phyloP scores from a whole-genome alignment of 1,284 basidiomycete genomes.

The Pyrrhoderma noxium region DNA sequence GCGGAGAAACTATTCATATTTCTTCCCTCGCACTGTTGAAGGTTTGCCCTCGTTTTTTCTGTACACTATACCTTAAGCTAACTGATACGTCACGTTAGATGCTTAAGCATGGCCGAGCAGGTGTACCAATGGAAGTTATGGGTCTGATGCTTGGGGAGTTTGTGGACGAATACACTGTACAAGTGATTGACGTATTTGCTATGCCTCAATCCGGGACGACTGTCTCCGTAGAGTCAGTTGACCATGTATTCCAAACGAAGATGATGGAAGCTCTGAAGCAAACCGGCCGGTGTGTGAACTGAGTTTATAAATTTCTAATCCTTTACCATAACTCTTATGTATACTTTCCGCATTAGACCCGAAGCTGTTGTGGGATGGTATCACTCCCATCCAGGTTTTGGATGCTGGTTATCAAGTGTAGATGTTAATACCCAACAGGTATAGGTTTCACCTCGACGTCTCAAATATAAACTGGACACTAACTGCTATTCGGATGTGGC shows the following conservation, averaged over 20 bases:
- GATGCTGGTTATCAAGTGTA: constrained; percentile 98
- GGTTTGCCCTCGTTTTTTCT: constrained; percentile 37
- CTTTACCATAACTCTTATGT: neutral
- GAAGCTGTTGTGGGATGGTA: constrained; percentile 99
- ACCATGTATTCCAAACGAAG: constrained; percentile 97
- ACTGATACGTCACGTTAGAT: constrained; percentile 53
- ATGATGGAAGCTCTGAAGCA: constrained; percentile 99
- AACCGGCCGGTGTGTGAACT: constrained; percentile 75
- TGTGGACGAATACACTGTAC: constrained; percentile 96
- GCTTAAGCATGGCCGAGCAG: constrained; percentile 98
- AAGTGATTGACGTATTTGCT: constrained; percentile 98
- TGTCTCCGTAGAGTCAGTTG: constrained; percentile 97
- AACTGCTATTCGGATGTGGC: constrained; percentile 8
- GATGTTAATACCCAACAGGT: constrained; percentile 99
- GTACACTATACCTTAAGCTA: neutral
- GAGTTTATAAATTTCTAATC: constrained; percentile 5
- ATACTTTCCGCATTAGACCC: constrained; percentile 46
- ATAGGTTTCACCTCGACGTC: constrained; percentile 22
- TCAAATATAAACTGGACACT: constrained; percentile 17
- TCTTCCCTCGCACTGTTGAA: constrained; percentile 90
- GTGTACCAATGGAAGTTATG: constrained; percentile 99
- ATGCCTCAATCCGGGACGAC: constrained; percentile 99
- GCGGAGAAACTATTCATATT: constrained; percentile 95
- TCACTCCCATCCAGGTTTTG: constrained; percentile 99
- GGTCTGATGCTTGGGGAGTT: constrained; percentile 99